Evolutionary conservation across 1,139 yeast species (phyloP).

Genomic region (Blastobotrys arbuscula): DNA sequence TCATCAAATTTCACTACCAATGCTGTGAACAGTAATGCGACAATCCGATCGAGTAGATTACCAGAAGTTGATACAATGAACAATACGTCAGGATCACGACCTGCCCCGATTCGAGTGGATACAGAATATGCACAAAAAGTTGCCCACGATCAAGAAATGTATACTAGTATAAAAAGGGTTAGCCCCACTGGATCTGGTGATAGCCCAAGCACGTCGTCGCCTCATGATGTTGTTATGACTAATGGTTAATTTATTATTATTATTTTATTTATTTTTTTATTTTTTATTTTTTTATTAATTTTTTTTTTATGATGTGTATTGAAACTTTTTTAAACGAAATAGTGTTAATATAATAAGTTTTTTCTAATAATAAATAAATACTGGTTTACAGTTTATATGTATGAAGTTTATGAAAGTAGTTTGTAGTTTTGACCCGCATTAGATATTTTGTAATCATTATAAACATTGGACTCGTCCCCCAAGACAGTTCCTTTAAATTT

Average conservation of each 20-base stretch:
- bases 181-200: slow-evolving; percentile 3
- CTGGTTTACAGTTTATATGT: too few species aligned
- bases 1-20: background rate
- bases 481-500: slow-evolving; percentile 35
- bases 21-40: slow-evolving; percentile 8
- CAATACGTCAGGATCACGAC: slow-evolving; percentile 16
- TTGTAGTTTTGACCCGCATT: slow-evolving; percentile 19
- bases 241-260: background rate
- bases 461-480: slow-evolving; percentile 24
- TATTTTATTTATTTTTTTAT: background rate
- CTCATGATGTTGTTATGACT: background rate
- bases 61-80: slow-evolving; percentile 16
- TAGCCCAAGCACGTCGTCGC: slow-evolving; percentile 7
- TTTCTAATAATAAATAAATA: too few species aligned
- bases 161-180: slow-evolving; percentile 15
- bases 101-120: slow-evolving; percentile 18
- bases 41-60: slow-evolving; percentile 12
- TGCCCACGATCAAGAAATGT: slow-evolving; percentile 18
- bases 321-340: background rate
- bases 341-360: too few species aligned
- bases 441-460: slow-evolving; percentile 23
- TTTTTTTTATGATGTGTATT: background rate
- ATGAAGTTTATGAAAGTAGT: too few species aligned
- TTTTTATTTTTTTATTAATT: background rate
- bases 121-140: slow-evolving; percentile 19